A percentile compares a stretch with the other conserved stretches of the same genome.
phyloP scores from a whole-genome alignment of 306 rosid genomes.

The Cucumis hystrix region DNA sequence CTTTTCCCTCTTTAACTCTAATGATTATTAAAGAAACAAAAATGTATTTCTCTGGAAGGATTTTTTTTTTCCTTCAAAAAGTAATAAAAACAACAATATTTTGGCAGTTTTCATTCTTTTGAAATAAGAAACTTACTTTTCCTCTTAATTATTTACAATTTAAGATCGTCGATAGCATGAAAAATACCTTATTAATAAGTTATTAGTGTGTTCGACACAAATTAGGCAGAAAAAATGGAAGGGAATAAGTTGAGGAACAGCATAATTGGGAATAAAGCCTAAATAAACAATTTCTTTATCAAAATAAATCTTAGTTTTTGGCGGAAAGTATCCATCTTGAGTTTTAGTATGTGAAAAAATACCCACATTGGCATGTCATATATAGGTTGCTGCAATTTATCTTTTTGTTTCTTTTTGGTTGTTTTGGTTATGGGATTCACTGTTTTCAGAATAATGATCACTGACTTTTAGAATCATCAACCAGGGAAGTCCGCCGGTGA shows the following conservation, averaged over 20 bases:
- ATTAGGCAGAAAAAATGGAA: background rate
- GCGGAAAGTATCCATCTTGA: background rate
- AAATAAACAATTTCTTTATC: background rate
- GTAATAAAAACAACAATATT: background rate
- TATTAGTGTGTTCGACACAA: background rate
- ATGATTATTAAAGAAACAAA: background rate
- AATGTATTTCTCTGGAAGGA: background rate
- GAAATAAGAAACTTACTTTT: background rate
- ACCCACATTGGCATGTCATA: background rate
- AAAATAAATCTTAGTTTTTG: background rate
- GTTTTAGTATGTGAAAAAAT: background rate
- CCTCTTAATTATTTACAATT: background rate
- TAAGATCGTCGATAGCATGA: background rate
- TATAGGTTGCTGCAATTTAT: background rate
- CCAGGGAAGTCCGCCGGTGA: conserved; percentile 85
- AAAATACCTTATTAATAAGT: background rate
- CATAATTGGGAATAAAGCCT: background rate
- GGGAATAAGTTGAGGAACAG: background rate
- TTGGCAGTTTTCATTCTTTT: background rate
- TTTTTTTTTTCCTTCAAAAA: background rate
- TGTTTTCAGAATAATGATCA: conserved; percentile 1
- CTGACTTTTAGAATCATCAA: conserved; percentile 5
- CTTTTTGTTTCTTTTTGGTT: background rate
- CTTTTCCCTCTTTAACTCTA: background rate
- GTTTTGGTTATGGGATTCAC: background rate